Evolutionary conservation across 2,329 filamentous ascomycete genomes (phyloP), one percentile per base, ranked within the genome.

Genomic region (Fusarium papillatum): DNA sequence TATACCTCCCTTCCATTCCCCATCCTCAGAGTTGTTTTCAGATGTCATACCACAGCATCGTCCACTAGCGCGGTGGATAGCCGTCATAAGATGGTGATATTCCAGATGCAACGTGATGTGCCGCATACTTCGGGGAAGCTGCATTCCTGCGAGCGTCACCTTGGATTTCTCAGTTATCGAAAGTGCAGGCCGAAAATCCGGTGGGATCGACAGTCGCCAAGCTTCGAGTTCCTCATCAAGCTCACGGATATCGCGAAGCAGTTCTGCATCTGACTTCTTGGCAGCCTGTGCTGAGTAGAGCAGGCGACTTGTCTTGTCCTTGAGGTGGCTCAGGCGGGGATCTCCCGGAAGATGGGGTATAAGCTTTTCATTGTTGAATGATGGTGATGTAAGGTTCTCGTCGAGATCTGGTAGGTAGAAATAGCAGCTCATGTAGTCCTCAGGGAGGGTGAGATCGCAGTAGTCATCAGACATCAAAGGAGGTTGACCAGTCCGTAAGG

Each of bases 191-290:
- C 89, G 83, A 67, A 84, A 87, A 9, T 83, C 74, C 1, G 78
- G 75, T 0, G 88, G 87, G 0, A 91, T 77, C 0, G 88, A 88
- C 2, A 86, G 74, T 1, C 90, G 84, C 90, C 90, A 92, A 16
- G 79, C 79, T 59, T 92, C 90, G 1, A 92, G 81, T 36, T 90
- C 88, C 26, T 89, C 87, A 69, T 92, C 90, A 0, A 92, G 81
- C 77, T 90, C 87, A 8, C 90, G 86, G 16, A 92, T 91, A 5
- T 88, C 86, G 13, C 86, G 85, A 3, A 92, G 82, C 0, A 91
- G 80, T 66, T 91, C 88, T 0, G 89, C 88, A 48, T 91, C 89
- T 0, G 87, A 85, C 70, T 90, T 91, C 16, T 84, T 83, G 3
- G 86, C 76, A 0, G 87, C 85, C 5, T 84, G 79, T 6, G 85